Base-by-base conservation (phyloP, 169 alveolate genomes). In the Plasmodium yoelii region DNA sequence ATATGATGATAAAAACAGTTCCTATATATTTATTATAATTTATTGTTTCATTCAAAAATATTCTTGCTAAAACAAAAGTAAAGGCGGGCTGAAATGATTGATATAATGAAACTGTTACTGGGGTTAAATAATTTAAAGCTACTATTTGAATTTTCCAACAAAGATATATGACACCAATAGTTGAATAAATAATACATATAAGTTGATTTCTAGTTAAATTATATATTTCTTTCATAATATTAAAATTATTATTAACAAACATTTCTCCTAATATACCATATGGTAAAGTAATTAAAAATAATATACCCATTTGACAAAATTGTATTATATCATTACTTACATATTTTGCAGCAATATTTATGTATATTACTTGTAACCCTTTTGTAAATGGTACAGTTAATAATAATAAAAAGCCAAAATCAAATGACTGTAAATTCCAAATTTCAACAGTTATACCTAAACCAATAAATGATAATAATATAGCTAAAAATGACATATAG, bases 61-160 rank as follows among this genome's bases (percentile, higher is more conserved):
- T 68, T 39, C 64, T 61, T 19, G 92, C 94, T 19, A 91, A 71
- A 1, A 91, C 56, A 53, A 91, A 88, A 34, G 94, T 91, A 19
- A 91, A 88, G 9, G 73, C 88, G 12, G 94, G 94, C 34, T 89
- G 87, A 42, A 91, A 71, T 5, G 93, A 80, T n/a, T 91, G 94
- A 56, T 72, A 91, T 49, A 91, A 56, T 18, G 94, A 74, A 34
- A 91, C 93, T 8, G 82, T 88, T 18, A 74, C 84, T 6, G 94
- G 93, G 39, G 89, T 64, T 60, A 92, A 55, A 82, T 65, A 24
- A 77, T 72, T 89, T 57, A 87, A 69, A 19, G 80, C 87, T 12
- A 80, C 70, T 46, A 91, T 91, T 65, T 91, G 94, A 13, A 91
- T 91, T 70, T 84, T 87, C 94, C 94, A 91, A 9, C 91, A 73